A percentile compares a stretch with the other conserved stretches of the same genome.
These are phyloP conservation scores for Zygotorulaspora chibaensis DNA, from an alignment of 805 yeast species.

Conservation along the genomic window DNA sequence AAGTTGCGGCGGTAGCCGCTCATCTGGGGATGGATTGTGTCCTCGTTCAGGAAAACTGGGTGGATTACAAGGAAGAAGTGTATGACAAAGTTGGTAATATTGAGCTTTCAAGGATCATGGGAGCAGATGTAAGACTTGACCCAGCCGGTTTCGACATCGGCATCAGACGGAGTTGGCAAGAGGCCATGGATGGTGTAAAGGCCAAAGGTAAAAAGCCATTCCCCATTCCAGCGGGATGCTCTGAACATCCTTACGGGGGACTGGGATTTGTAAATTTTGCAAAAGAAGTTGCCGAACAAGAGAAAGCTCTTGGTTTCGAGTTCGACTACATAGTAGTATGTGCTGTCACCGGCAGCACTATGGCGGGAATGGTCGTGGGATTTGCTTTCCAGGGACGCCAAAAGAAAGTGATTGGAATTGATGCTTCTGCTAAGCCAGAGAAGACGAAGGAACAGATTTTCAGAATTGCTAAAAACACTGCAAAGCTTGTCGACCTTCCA, in stretches of 20 bases:
- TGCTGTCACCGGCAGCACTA: conserved; percentile 32
- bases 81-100: conserved; percentile 38
- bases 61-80: conserved; percentile 35
- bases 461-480: conserved; percentile 35
- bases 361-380: conserved; percentile 36
- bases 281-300: conserved; percentile 35
- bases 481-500: conserved; percentile 32
- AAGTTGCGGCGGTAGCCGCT: conserved; percentile 38
- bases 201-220: conserved; percentile 35
- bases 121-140: conserved; percentile 37
- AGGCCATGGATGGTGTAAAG: conserved; percentile 28
- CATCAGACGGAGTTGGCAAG: conserved; percentile 35
- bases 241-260: conserved; percentile 37
- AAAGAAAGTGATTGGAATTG: conserved; percentile 32
- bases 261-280: conserved; percentile 38
- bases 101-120: conserved; percentile 37
- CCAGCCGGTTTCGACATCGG: conserved; percentile 37
- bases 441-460: conserved; percentile 35
- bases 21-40: conserved; percentile 36
- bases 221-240: conserved; percentile 39
- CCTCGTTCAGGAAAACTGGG: conserved; percentile 38
- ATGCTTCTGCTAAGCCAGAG: conserved; percentile 37
- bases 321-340: conserved; percentile 37
- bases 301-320: conserved; percentile 33
- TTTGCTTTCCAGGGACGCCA: conserved; percentile 37